Conservation (phyloP, 2,329 filamentous ascomycete genomes). For the Aaosphaeria pasadenensis region DNA sequence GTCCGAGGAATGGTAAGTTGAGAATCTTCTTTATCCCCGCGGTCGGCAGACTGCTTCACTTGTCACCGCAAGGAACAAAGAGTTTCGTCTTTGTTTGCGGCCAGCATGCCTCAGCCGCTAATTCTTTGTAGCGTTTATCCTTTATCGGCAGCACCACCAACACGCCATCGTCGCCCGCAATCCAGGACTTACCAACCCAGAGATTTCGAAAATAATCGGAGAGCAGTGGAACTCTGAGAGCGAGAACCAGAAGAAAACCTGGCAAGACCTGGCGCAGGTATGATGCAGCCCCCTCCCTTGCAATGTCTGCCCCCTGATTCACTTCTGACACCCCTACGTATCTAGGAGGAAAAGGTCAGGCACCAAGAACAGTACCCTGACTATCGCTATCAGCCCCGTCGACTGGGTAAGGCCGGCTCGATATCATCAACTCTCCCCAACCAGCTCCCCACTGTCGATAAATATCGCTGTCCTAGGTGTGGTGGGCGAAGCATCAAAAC, state of each 20-base stretch:
- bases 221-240: conserved; percentile 82
- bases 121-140: conserved; percentile 76
- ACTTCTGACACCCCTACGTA: conserved; percentile 9
- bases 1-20: conserved; percentile 66
- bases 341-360: conserved; percentile 78
- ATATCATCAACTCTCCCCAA: conserved; percentile 30
- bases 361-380: conserved; percentile 89
- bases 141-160: conserved; percentile 94
- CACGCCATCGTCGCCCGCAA: conserved; percentile 75
- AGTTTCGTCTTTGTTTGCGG: conserved; percentile 25
- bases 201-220: conserved; percentile 96
- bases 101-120: conserved; percentile 17
- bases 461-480: conserved; percentile 64
- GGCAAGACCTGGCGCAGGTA: conserved; percentile 86
- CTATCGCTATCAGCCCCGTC: conserved; percentile 88
- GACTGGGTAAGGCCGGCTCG: conserved; percentile 40
- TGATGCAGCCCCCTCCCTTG: conserved; percentile 12
- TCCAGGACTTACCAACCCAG: conserved; percentile 88
- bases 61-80: conserved; percentile 21
- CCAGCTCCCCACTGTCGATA: conserved; percentile 40
- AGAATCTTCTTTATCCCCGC: conserved; percentile 17
- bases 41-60: not conserved
- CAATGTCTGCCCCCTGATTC: conserved; percentile 2
- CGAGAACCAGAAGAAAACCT: conserved; percentile 72
- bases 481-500: conserved; percentile 65